A percentile compares a stretch with the other conserved stretches of the same genome.
phyloP scores from a whole-genome alignment of 257 asterid genomes.

The Mentha longifolia region DNA sequence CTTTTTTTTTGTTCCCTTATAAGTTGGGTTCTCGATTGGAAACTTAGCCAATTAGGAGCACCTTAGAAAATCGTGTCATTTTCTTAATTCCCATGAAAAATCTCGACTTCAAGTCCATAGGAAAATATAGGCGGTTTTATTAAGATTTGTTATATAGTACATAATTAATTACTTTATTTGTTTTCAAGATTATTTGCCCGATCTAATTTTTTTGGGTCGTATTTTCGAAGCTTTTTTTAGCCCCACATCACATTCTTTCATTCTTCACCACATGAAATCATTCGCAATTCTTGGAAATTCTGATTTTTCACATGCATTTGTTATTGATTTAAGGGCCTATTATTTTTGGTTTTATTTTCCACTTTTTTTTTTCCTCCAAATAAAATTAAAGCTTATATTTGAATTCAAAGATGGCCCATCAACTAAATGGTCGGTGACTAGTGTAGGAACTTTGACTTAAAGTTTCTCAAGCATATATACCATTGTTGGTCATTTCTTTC shows the following conservation, averaged over 20 bases:
- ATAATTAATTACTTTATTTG: too few relatives aligned
- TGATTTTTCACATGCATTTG: conserved; percentile 14
- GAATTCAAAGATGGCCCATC: conserved; percentile 33
- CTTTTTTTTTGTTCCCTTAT: background rate
- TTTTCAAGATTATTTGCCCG: too few relatives aligned
- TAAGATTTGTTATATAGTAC: background rate
- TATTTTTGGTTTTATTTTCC: background rate
- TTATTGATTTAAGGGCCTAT: conserved; percentile 5
- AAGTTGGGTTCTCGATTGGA: background rate
- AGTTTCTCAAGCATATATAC: too few relatives aligned
- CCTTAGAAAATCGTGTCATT: conserved; percentile 10
- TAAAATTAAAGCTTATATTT: conserved; percentile 13
- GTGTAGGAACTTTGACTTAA: too few relatives aligned
- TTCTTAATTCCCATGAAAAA: background rate
- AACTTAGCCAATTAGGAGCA: conserved; percentile 28
- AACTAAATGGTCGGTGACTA: conserved; percentile 25
- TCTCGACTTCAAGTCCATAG: conserved; percentile 19
- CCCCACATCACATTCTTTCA: background rate
- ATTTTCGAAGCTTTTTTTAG: background rate
- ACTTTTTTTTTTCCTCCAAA: background rate
- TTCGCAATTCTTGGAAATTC: background rate
- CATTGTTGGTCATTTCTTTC: too few relatives aligned
- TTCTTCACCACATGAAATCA: background rate
- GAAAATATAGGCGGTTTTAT: background rate
- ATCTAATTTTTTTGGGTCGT: background rate